Base-by-base conservation (phyloP, 495 filamentous ascomycete species). In the Penicillium alfredii region DNA sequence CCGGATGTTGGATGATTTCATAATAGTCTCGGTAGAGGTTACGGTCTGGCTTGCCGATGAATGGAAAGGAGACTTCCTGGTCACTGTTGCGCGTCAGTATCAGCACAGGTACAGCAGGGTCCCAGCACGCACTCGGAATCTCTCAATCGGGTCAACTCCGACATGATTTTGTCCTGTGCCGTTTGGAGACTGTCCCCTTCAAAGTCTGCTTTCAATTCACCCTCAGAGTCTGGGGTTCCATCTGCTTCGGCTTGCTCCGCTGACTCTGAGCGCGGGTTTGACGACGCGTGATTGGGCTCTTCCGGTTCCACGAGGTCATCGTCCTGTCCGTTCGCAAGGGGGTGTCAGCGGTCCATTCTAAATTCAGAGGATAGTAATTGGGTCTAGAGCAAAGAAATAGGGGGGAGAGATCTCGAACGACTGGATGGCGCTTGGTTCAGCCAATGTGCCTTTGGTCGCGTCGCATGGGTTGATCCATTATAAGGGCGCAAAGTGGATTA, bases 111-210 rank as follows among this genome's bases (percentile, higher is more conserved):
- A 33, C 21, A 16, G 17, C 27, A 22, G 12, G 23, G 23, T 25
- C 23, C 8, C 11, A 15, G 16, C n/a, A 68, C 73, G 55, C 57
- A 80, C 79, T 71, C 53, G 31, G 69, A 65, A 30, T 86, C 81
- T 29, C 76, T 72, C 38, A 79, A 69, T 14, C 72, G 67, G 8
- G 86, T 68, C 33, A 87, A 42, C 42, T 84, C 81, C 18, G 56
- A 52, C 40, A 93, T 64, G 19, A 93, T 79, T 63, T 84, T 82
- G 39, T 89, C 84, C 53, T 93, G 86, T 1, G 85, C 86, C 41
- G 85, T 68, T 47, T 88, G 84, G 49, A 93, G 84, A 13, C 48
- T 78, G 32, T 84, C 74, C 26, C 78, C 77, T 41, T 77, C 66
- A 56, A 78, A 80, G 68, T 60, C 32, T 74, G 74, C 47, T 54